Conservation (phyloP, 2,329 filamentous ascomycete genomes). For the Verruconis gallopava region DNA sequence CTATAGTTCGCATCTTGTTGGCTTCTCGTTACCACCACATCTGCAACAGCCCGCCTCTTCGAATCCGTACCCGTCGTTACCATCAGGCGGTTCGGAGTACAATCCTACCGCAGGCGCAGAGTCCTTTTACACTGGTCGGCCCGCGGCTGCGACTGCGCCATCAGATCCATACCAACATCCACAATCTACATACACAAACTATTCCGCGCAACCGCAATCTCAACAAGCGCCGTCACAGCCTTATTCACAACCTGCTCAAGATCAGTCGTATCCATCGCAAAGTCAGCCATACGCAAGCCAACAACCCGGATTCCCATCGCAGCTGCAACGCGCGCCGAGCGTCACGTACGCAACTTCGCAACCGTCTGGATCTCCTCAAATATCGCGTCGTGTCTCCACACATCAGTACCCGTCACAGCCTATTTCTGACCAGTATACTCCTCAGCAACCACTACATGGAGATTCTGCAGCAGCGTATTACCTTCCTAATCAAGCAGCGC, state of each 20-base stretch:
- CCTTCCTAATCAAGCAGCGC: too few relatives aligned
- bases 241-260: constrained; percentile 18
- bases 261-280: constrained; percentile 22
- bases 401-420: too few relatives aligned
- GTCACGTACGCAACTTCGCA: constrained; percentile 9
- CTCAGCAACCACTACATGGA: not conserved
- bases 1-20: constrained; percentile 40
- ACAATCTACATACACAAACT: constrained; percentile 9
- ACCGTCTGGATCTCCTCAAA: not conserved
- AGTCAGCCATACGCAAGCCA: constrained; percentile 14
- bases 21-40: constrained; percentile 22
- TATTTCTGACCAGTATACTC: not conserved
- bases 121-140: constrained; percentile 67
- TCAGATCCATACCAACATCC: constrained; percentile 14
- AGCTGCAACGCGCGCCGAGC: constrained; percentile 3
- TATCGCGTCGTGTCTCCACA: too few relatives aligned
- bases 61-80: constrained; percentile 51
- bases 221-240: constrained; percentile 18
- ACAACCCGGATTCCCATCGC: constrained; percentile 8
- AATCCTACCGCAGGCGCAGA: constrained; percentile 47
- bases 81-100: constrained; percentile 33
- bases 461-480: not conserved
- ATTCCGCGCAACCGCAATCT: constrained; percentile 17
- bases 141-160: constrained; percentile 14
- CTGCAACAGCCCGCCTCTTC: constrained; percentile 39